phyloP scores from a whole-genome alignment of 306 rosid species.

The Oemleria cerasiformis region DNA sequence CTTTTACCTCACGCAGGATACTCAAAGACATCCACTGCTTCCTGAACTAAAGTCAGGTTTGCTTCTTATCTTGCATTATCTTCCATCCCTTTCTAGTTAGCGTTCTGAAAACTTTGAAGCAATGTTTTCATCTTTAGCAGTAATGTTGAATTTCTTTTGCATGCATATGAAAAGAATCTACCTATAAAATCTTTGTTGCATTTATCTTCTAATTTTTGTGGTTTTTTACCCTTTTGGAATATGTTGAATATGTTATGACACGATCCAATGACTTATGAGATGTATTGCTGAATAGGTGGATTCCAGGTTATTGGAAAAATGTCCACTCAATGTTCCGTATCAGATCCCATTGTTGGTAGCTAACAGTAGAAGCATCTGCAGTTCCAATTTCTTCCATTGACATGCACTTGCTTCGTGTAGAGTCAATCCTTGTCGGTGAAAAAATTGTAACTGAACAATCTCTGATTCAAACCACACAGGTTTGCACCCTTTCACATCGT shows the following conservation, averaged over 20 bases:
- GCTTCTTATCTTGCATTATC: conserved; percentile 23
- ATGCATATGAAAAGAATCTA: neutral
- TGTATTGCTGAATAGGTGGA: conserved; percentile 59
- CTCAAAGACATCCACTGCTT: conserved; percentile 91
- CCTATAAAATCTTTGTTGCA: neutral
- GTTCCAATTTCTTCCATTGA: conserved; percentile 80
- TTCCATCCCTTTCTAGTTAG: neutral
- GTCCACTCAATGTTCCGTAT: conserved; percentile 70
- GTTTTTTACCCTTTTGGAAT: conserved; percentile 8
- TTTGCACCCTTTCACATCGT: conserved; percentile 28
- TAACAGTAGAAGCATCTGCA: conserved; percentile 80
- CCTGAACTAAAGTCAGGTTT: conserved; percentile 82
- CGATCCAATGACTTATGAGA: conserved; percentile 22
- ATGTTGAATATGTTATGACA: conserved; percentile 8
- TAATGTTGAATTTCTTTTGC: neutral
- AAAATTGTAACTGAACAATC: conserved; percentile 75
- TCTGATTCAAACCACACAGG: conserved; percentile 89
- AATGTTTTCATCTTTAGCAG: conserved; percentile 1
- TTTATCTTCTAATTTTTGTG: conserved; percentile 14
- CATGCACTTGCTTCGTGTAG: conserved; percentile 75
- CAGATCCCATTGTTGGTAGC: conserved; percentile 68
- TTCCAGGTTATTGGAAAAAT: conserved; percentile 85
- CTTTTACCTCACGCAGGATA: conserved; percentile 93
- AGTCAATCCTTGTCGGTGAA: conserved; percentile 86
- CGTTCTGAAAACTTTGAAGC: neutral